These are phyloP conservation scores for Ophidiomyces ophidiicola DNA, from an alignment of 2,329 filamentous ascomycete species.

Conservation along the genomic window DNA sequence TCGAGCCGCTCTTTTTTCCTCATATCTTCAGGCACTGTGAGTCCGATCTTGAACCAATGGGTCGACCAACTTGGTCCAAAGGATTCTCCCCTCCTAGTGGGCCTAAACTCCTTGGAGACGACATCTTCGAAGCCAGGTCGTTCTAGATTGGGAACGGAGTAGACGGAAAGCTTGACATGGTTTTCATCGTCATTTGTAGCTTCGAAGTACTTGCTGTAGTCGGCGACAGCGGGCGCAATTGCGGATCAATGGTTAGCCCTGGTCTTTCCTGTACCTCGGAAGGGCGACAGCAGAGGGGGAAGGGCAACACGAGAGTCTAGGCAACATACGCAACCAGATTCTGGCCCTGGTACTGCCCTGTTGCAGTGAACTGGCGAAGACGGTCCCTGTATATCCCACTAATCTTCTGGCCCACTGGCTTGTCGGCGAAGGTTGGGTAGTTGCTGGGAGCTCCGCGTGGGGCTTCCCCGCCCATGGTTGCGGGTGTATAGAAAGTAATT, in stretches of 20 bases:
- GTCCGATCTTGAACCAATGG: conserved; percentile 83
- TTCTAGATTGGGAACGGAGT: conserved; percentile 65
- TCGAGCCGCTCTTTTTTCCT: conserved; percentile 70
- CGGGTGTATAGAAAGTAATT: neutral
- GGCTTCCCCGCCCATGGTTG: conserved; percentile 29
- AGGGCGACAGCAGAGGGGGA: neutral
- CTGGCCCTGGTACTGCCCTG: conserved; percentile 64
- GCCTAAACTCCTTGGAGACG: conserved; percentile 58
- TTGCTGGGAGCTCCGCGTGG: conserved; percentile 26
- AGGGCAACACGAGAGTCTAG: conserved; percentile 1
- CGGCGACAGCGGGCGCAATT: neutral
- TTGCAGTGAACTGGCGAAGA: conserved; percentile 65
- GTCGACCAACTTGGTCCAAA: conserved; percentile 97
- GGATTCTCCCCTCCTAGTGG: conserved; percentile 59
- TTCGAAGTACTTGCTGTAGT: conserved; percentile 57
- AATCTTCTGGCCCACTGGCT: conserved; percentile 64
- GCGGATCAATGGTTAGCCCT: conserved; percentile 3
- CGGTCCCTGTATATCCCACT: conserved; percentile 73
- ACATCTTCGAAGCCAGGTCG: conserved; percentile 83
- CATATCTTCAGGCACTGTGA: conserved; percentile 65
- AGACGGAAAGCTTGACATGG: conserved; percentile 73
- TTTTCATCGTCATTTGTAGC: conserved; percentile 54
- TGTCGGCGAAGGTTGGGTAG: conserved; percentile 40
- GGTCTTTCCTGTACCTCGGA: neutral
- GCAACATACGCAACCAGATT: conserved; percentile 58